Evolutionary conservation across 1,284 basidiomycete genomes (phyloP).

Genomic region (Pterulicium gracile): DNA sequence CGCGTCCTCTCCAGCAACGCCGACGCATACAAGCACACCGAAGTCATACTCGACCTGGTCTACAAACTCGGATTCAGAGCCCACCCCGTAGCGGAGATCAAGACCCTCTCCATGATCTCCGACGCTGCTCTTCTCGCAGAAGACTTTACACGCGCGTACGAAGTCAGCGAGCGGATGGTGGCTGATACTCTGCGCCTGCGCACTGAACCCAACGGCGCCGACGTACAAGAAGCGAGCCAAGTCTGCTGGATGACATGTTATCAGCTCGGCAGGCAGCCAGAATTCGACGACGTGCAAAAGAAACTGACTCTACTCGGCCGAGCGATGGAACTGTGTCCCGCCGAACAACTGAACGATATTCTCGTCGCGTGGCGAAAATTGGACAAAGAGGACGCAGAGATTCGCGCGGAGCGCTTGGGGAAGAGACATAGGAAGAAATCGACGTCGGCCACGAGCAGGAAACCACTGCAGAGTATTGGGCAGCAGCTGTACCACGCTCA

Average conservation of each 20-base stretch:
- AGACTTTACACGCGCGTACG: slow-evolving; percentile 67
- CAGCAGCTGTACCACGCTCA: slow-evolving; percentile 15
- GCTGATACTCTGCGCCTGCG: slow-evolving; percentile 42
- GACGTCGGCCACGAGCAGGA: slow-evolving; percentile 14
- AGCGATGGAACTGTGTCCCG: slow-evolving; percentile 80
- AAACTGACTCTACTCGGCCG: slow-evolving; percentile 70
- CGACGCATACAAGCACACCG: slow-evolving; percentile 81
- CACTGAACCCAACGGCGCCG: slow-evolving; percentile 28
- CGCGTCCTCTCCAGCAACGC: slow-evolving; percentile 72
- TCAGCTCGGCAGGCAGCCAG: slow-evolving; percentile 73
- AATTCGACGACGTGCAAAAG: slow-evolving; percentile 56
- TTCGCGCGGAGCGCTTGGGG: slow-evolving; percentile 31
- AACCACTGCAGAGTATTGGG: slow-evolving; percentile 9
- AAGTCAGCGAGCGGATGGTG: slow-evolving; percentile 66
- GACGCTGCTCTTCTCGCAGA: slow-evolving; percentile 73
- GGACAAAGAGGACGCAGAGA: slow-evolving; percentile 50
- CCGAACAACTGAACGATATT: slow-evolving; percentile 66
- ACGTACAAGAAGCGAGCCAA: slow-evolving; percentile 54
- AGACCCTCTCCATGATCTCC: slow-evolving; percentile 79
- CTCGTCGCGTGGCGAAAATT: slow-evolving; percentile 63
- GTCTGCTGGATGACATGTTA: slow-evolving; percentile 83
- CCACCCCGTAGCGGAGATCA: slow-evolving; percentile 65
- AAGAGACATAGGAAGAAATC: slow-evolving; percentile 17
- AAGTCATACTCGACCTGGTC: slow-evolving; percentile 82
- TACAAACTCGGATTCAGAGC: slow-evolving; percentile 75